Evolutionary conservation across 805 yeast genomes (phyloP), one percentile per base, ranked within the genome.

Genomic region (Ogataea sp.): DNA sequence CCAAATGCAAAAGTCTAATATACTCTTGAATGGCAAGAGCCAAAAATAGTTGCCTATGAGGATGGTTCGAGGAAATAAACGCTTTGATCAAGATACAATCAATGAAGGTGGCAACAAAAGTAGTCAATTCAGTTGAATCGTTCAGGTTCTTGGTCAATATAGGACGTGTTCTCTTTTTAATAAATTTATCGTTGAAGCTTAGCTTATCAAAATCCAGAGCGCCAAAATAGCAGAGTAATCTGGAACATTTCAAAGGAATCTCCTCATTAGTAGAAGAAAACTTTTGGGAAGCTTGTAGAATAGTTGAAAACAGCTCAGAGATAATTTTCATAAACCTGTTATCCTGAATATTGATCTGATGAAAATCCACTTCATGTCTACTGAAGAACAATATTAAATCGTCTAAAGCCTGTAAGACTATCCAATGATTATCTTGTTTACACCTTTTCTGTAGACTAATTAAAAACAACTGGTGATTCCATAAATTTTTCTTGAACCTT

Each of bases 11-110:
- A 14, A 77, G 70, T 46, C 78, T 78, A 38, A 93, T 61, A 36
- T 81, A 79, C 45, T 87, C 93, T 56, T 93, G 99, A 75, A 93
- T 85, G 0, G 90, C 83, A 57, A 75, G 83, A 0, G 96, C 96
- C 27, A 88, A 69, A 52, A 82, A 84, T 42, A 84, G 68, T 56
- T 93, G 98, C 36, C 78, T 75, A 18, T 76, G 73, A 0, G 97
- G 96, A 52, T 88, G 88, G 26, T 82, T 83, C 2, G 96, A 82
- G 0, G 96, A 88, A 78, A 94, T 81, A 58, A 88, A 89, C 1
- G 87, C 77, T 26, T 85, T 87, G 8, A 89, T 82, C n/a, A 93
- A 67, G 42, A 76, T 68, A 39, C 73, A 70, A 43, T 84, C 80
- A 26, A 89, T 64, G 36, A 89, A 75, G 48, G 71, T 68, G 3